Conservation (phyloP, 2,329 filamentous ascomycete genomes). For the Colletotrichum somersetense region DNA sequence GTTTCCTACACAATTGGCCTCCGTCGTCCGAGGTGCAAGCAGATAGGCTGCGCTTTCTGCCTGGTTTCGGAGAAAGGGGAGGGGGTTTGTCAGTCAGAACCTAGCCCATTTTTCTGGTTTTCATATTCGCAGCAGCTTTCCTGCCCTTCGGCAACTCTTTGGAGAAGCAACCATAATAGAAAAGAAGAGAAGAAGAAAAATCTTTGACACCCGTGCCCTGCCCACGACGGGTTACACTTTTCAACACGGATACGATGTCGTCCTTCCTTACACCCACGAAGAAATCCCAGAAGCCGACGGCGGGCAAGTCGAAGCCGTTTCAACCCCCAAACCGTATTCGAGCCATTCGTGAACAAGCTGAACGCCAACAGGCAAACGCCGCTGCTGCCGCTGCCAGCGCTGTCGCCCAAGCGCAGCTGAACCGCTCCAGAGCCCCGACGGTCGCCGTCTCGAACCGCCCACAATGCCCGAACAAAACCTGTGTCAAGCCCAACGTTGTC, state of each 20-base stretch:
- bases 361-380: slow-evolving; percentile 56
- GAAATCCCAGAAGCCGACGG: slow-evolving; percentile 48
- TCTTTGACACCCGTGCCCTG: not conserved
- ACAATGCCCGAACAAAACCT: slow-evolving; percentile 70
- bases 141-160: not conserved
- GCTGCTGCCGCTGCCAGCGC: slow-evolving; percentile 47
- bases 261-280: slow-evolving; percentile 60
- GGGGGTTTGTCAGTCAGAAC: not conserved
- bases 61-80: slow-evolving; percentile 28
- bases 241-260: slow-evolving; percentile 55
- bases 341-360: slow-evolving; percentile 65
- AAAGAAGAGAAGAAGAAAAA: too few relatives aligned
- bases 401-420: slow-evolving; percentile 37
- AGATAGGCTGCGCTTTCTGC: slow-evolving; percentile 25
- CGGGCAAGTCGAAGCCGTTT: slow-evolving; percentile 55
- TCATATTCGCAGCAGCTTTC: not conserved
- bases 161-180: not conserved
- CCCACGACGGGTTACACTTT: not conserved
- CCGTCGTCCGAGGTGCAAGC: not conserved
- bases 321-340: slow-evolving; percentile 61
- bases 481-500: slow-evolving; percentile 71
- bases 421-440: slow-evolving; percentile 47
- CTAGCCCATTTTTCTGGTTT: not conserved
- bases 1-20: not conserved
- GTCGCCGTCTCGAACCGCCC: slow-evolving; percentile 53